Conservation (phyloP, 2,329 filamentous ascomycete genomes). For the Penicillium sp. region DNA sequence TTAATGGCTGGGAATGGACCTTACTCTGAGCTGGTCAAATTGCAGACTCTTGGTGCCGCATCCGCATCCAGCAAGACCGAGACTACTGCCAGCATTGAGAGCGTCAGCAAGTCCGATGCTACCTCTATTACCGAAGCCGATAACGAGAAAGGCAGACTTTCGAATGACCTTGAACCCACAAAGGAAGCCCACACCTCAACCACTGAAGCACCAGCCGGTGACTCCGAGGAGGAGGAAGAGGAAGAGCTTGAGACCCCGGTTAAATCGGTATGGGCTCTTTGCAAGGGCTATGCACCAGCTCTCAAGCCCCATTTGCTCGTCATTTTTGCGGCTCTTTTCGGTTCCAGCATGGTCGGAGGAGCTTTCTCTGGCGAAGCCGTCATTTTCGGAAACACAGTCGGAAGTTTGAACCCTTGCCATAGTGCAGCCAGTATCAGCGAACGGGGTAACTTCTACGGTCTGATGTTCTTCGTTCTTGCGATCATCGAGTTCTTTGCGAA, state of each 20-base stretch:
- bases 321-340: conserved; percentile 51
- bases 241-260: conserved; percentile 26
- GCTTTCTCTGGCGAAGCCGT: conserved; percentile 58
- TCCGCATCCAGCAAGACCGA: conserved; percentile 47
- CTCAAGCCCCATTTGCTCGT: conserved; percentile 43
- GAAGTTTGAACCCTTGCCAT: conserved; percentile 56
- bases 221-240: conserved; percentile 23
- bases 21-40: conserved; percentile 25
- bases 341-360: conserved; percentile 54
- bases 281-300: conserved; percentile 28
- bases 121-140: conserved; percentile 26
- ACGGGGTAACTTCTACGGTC: conserved; percentile 53
- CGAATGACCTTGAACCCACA: conserved; percentile 4
- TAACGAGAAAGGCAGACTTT: conserved; percentile 17
- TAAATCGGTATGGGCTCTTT: conserved; percentile 30
- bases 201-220: conserved; percentile 15
- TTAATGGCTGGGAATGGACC: conserved; percentile 48
- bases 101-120: conserved; percentile 28
- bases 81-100: conserved; percentile 48
- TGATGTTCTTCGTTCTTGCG: conserved; percentile 61
- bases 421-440: conserved; percentile 48
- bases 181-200: conserved; percentile 16
- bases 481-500: conserved; percentile 62
- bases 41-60: conserved; percentile 52
- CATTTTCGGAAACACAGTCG: conserved; percentile 61